Percentiles rank a stretch among this genome's conserved stretches.
phyloP scores from a whole-genome alignment of 257 asterid species.

The Orobanche coerulescens region DNA sequence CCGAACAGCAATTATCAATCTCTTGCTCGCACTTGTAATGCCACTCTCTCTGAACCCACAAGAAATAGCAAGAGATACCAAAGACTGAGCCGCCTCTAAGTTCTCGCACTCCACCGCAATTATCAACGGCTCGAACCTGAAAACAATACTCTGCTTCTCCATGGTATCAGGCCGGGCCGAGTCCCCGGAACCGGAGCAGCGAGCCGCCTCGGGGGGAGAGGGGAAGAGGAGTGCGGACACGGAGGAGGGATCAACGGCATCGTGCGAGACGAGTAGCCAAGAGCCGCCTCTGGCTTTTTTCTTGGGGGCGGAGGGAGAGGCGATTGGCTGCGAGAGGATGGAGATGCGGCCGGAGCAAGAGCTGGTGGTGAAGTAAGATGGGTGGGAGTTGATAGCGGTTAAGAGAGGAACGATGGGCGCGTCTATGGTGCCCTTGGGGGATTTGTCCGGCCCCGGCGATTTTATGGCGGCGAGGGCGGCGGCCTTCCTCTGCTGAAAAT shows the following conservation, averaged over 20 bases:
- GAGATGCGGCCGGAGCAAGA: slow-evolving; percentile 98
- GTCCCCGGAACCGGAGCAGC: not conserved
- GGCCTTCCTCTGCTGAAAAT: slow-evolving; percentile 66
- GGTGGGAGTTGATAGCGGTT: slow-evolving; percentile 60
- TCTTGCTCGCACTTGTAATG: slow-evolving; percentile 70
- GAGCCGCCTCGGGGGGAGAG: slow-evolving; percentile 10
- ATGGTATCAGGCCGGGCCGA: slow-evolving; percentile 11
- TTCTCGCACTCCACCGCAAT: slow-evolving; percentile 78
- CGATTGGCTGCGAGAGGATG: slow-evolving; percentile 59
- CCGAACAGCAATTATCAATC: slow-evolving; percentile 69
- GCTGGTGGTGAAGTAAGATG: slow-evolving; percentile 90
- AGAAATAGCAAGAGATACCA: slow-evolving; percentile 74
- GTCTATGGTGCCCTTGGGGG: slow-evolving; percentile 87
- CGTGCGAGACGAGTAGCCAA: slow-evolving; percentile 85
- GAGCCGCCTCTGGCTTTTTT: slow-evolving; percentile 86
- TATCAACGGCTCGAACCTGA: slow-evolving; percentile 87
- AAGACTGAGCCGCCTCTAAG: slow-evolving; percentile 50
- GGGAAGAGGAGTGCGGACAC: slow-evolving; percentile 47
- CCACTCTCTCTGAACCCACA: slow-evolving; percentile 97
- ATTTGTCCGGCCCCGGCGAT: slow-evolving; percentile 73
- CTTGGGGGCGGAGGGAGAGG: slow-evolving; percentile 41
- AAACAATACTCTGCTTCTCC: slow-evolving; percentile 33
- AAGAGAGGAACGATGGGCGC: slow-evolving; percentile 68
- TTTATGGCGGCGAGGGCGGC: slow-evolving; percentile 56
- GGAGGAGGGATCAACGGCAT: slow-evolving; percentile 41